Evolutionary conservation across 2,329 filamentous ascomycete species (phyloP).

Genomic region (Claviceps quebecensis): DNA sequence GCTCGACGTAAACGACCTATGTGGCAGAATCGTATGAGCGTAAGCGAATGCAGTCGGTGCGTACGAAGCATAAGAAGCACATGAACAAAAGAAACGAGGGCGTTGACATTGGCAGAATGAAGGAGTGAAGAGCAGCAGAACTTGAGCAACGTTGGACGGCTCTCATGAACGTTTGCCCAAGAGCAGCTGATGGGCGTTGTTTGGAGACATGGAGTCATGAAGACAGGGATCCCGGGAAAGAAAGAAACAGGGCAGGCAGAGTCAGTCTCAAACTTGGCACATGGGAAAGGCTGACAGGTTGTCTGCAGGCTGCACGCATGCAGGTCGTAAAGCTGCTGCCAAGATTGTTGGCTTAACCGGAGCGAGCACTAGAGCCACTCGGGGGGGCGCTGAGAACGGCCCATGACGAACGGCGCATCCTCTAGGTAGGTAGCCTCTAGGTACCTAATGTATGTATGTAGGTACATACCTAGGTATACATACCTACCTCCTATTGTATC

Average conservation of each 20-base stretch:
- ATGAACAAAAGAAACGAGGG: not conserved
- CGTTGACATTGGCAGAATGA: not conserved
- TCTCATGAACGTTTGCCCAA: not conserved
- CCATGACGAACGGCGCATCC: too few species aligned
- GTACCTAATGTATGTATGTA: too few species aligned
- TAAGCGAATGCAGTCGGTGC: slow-evolving; percentile 1
- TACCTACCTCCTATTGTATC: too few species aligned
- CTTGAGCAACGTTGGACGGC: not conserved
- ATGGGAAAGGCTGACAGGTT: not conserved
- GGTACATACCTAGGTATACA: too few species aligned
- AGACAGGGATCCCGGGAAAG: not conserved
- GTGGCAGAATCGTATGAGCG: not conserved
- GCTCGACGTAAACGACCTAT: not conserved
- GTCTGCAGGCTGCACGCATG: not conserved
- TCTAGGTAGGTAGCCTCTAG: too few species aligned
- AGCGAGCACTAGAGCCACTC: not conserved
- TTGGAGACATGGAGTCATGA: not conserved
- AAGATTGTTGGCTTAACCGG: not conserved
- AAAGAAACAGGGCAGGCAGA: not conserved
- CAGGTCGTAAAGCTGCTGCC: slow-evolving; percentile 3
- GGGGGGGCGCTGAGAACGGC: not conserved
- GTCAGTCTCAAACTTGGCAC: not conserved
- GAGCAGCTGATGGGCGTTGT: not conserved
- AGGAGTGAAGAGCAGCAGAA: not conserved
- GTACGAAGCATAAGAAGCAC: not conserved